These are phyloP conservation scores for Maudiozyma bulderi DNA, from an alignment of 805 yeast species.

Conservation along the genomic window DNA sequence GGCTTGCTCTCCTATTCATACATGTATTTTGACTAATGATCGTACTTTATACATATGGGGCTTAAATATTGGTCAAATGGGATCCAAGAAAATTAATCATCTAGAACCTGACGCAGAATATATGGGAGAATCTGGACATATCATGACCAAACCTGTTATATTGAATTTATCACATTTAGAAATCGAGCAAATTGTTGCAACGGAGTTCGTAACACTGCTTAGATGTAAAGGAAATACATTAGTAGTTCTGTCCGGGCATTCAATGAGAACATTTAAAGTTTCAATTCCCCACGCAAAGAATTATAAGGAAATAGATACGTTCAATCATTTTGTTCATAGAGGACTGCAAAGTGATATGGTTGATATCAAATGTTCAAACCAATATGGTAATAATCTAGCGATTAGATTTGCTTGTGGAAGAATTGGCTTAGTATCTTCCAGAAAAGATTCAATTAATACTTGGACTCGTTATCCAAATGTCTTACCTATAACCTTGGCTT, in stretches of 20 bases:
- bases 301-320: slow-evolving; percentile 22
- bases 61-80: slow-evolving; percentile 73
- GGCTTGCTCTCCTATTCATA: slow-evolving; percentile 60
- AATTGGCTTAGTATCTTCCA: slow-evolving; percentile 30
- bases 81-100: slow-evolving; percentile 34
- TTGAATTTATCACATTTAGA: slow-evolving; percentile 15
- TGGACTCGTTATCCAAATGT: slow-evolving; percentile 34
- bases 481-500: slow-evolving; percentile 40
- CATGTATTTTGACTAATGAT: slow-evolving; percentile 44
- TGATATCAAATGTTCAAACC: slow-evolving; percentile 25
- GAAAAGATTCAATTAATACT: slow-evolving; percentile 12
- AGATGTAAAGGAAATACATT: slow-evolving; percentile 49
- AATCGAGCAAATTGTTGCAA: slow-evolving; percentile 49
- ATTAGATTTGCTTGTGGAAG: slow-evolving; percentile 54
- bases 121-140: slow-evolving; percentile 33
- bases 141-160: slow-evolving; percentile 13
- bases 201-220: slow-evolving; percentile 63
- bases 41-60: slow-evolving; percentile 64
- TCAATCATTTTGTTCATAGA: slow-evolving; percentile 29
- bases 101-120: slow-evolving; percentile 36
- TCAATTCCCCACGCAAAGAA: slow-evolving; percentile 25
- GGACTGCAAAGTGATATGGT: slow-evolving; percentile 23
- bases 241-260: slow-evolving; percentile 49
- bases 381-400: slow-evolving; percentile 35
- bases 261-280: slow-evolving; percentile 43